phyloP scores from a whole-genome alignment of 2,329 filamentous ascomycete species.

The Ophiosphaerella herpotricha region DNA sequence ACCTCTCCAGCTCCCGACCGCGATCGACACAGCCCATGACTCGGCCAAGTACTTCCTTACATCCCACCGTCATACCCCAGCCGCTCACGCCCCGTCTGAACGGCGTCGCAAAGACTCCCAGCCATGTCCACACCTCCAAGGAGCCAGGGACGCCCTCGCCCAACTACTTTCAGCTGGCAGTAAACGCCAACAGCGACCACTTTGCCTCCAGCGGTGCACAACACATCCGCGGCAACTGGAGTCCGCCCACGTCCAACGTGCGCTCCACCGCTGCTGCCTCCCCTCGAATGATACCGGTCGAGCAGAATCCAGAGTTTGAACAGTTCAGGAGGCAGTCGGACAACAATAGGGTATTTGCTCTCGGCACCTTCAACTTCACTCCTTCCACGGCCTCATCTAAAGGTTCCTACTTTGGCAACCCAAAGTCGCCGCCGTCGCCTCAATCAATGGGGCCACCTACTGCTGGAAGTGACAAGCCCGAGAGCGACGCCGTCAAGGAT shows the following conservation, averaged over 20 bases:
- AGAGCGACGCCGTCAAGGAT: slow-evolving; percentile 13
- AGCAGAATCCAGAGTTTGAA: slow-evolving; percentile 81
- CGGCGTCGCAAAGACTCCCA: slow-evolving; percentile 40
- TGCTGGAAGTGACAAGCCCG: slow-evolving; percentile 12
- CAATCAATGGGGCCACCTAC: slow-evolving; percentile 32
- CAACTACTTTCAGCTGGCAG: slow-evolving; percentile 82
- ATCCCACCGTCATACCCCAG: slow-evolving; percentile 25
- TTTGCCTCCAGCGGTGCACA: slow-evolving; percentile 64
- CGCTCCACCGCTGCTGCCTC: slow-evolving; percentile 71
- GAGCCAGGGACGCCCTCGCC: slow-evolving; percentile 62
- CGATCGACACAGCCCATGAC: slow-evolving; percentile 36
- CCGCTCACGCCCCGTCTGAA: slow-evolving; percentile 40
- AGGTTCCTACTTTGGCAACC: slow-evolving; percentile 27
- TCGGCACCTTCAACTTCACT: slow-evolving; percentile 50
- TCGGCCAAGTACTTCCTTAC: slow-evolving; percentile 32
- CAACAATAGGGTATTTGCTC: slow-evolving; percentile 56
- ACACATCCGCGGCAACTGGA: slow-evolving; percentile 74
- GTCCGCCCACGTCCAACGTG: slow-evolving; percentile 70
- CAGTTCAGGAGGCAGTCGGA: slow-evolving; percentile 74
- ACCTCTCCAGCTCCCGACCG: slow-evolving; percentile 29
- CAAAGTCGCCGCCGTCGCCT: slow-evolving; percentile 43
- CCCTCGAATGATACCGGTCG: slow-evolving; percentile 71
- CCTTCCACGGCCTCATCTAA: slow-evolving; percentile 34
- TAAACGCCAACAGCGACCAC: slow-evolving; percentile 65
- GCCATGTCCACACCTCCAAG: slow-evolving; percentile 25